Base-by-base conservation (phyloP, 1,284 basidiomycete species). In the Ganoderma sinense region DNA sequence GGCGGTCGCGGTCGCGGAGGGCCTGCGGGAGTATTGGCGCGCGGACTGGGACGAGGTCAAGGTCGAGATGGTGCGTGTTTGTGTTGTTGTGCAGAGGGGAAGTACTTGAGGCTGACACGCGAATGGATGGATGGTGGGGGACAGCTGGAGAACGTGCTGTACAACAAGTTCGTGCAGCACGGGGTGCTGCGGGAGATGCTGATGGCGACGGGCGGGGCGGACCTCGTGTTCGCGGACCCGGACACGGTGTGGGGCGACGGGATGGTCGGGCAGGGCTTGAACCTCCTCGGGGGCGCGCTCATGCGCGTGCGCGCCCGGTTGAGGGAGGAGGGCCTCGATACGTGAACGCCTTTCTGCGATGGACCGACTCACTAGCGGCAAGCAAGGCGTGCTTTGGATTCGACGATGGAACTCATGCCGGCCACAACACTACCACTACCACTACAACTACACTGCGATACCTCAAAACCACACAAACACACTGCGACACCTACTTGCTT, bases 111-210 rank as follows among this genome's bases (percentile, higher is more conserved):
- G n/a, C n/a, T n/a, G n/a, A n/a, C n/a, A n/a, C n/a, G n/a, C n/a
- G n/a, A n/a, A n/a, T n/a, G n/a, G n/a, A n/a, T n/a, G n/a, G 1
- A 83, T 81, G 76, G 90, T 89, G 68, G 55, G 85, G 26, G 10
- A n/a, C 69, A 91, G 90, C 85, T 91, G 84, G 87, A 90, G 64
- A 86, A 89, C 2, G 89, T 88, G 31, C 74, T 92, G 67, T 84
- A 85, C 69, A 72, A 83, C 66, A 93, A 93, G 75, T 88, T 93
- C 75, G 82, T 82, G 55, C 91, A 92, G 79, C 88, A 93, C 74
- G 80, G 83, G 1, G 75, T 82, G 16, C 74, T 92, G 62, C 82
- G 86, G 29, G 65, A 70, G 43, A 74, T 85, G 69, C 81, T 92
- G 10, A 76, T 89, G 23, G 74, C 79, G 39, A 91, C 90, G 2